Conservation (phyloP, 2,329 filamentous ascomycete species). For the Nemania diffusa region DNA sequence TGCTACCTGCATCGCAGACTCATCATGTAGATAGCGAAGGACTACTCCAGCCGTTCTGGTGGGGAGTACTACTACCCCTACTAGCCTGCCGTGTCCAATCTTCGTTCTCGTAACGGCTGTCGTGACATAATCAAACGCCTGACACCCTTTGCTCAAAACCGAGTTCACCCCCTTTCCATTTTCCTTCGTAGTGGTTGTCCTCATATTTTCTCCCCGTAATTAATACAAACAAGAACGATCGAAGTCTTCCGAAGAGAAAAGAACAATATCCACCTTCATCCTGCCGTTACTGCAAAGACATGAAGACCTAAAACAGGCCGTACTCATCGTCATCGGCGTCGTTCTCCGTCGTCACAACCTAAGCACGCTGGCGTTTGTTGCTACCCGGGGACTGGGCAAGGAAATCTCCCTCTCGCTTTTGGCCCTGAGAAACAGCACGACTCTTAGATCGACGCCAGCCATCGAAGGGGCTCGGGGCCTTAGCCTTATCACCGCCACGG, state of each 20-base stretch:
- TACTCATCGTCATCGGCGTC: constrained; percentile 23
- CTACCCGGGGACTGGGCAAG: constrained; percentile 47
- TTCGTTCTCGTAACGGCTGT: constrained; percentile 26
- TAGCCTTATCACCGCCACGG: constrained; percentile 51
- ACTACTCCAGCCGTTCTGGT: constrained; percentile 15
- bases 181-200: constrained; percentile 5
- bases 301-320: constrained; percentile 20
- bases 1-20: constrained; percentile 3
- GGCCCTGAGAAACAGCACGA: constrained; percentile 54
- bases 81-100: constrained; percentile 21
- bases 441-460: constrained; percentile 75
- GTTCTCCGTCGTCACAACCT: constrained; percentile 36
- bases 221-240: constrained; percentile 41
- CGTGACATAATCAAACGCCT: constrained; percentile 28
- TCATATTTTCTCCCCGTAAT: constrained; percentile 5
- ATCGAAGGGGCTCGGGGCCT: constrained; percentile 69
- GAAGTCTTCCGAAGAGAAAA: constrained; percentile 12
- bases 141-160: constrained; percentile 30
- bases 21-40: constrained; percentile 4
- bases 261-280: constrained; percentile 8
- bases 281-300: constrained; percentile 21
- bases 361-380: constrained; percentile 49
- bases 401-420: constrained; percentile 56
- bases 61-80: neutral
- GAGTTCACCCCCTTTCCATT: constrained; percentile 14